phyloP scores from a whole-genome alignment of 1,284 basidiomycete genomes.

The Marasmius sp. region DNA sequence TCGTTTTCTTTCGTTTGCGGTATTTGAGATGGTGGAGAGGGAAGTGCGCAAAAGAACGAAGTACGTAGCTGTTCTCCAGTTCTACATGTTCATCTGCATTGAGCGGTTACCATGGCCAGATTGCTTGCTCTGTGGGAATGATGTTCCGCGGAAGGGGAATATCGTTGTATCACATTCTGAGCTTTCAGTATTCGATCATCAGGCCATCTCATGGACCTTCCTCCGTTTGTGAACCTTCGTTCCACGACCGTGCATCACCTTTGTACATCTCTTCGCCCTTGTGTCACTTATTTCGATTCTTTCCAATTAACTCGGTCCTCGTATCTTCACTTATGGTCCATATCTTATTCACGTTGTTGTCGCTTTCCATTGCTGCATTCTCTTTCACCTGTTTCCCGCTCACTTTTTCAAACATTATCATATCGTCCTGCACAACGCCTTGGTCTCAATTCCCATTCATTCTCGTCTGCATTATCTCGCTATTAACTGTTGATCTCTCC shows the following conservation, averaged over 20 bases:
- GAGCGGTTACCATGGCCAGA: conserved; percentile 17
- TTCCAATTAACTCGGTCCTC: conserved; percentile 7
- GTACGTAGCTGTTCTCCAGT: background rate
- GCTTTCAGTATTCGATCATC: conserved; percentile 5
- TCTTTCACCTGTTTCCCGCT: conserved; percentile 5
- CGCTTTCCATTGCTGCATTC: conserved; percentile 14
- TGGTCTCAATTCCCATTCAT: background rate
- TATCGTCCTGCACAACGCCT: conserved; percentile 7
- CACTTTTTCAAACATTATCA: conserved; percentile 2
- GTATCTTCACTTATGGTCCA: conserved; percentile 2
- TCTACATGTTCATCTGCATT: conserved; percentile 7
- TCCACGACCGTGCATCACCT: background rate
- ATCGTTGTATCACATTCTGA: conserved; percentile 30
- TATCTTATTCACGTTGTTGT: conserved; percentile 8
- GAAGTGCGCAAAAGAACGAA: conserved; percentile 27
- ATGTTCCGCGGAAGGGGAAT: conserved; percentile 20
- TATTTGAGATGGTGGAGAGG: conserved; percentile 11
- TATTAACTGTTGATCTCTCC: background rate
- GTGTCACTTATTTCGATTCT: conserved; percentile 6
- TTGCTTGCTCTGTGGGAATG: conserved; percentile 22
- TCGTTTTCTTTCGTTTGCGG: conserved; percentile 1
- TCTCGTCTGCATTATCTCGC: background rate
- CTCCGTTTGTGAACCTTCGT: background rate
- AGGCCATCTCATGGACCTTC: background rate
- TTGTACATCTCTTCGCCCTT: background rate